A percentile compares a stretch with the other conserved stretches of the same genome.
Conservation (phyloP, 441 rosid genomes). For the Capsella rubella region DNA sequence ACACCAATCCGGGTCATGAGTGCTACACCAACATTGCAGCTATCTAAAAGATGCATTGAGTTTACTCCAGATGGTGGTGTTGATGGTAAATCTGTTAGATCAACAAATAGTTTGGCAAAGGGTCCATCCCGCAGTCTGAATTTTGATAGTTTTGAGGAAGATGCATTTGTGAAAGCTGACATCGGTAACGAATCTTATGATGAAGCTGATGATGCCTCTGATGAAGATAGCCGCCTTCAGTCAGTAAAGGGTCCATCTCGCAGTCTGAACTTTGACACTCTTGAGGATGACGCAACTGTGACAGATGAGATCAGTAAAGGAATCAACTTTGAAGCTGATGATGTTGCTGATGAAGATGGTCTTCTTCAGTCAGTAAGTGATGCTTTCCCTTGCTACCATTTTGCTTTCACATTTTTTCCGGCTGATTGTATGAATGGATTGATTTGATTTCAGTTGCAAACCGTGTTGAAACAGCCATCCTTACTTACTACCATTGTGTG, state of each 20-base stretch:
- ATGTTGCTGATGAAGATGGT: slow-evolving; percentile 43
- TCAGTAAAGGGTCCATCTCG: slow-evolving; percentile 54
- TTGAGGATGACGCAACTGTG: slow-evolving; percentile 42
- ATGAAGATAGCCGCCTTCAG: slow-evolving; percentile 2
- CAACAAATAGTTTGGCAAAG: slow-evolving; percentile 55
- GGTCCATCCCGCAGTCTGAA: slow-evolving; percentile 63
- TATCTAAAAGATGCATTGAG: slow-evolving; percentile 64
- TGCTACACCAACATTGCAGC: slow-evolving; percentile 58
- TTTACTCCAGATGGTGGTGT: slow-evolving; percentile 58
- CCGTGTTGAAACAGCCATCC: neutral
- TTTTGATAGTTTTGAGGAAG: slow-evolving; percentile 63
- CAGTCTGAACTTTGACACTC: slow-evolving; percentile 69
- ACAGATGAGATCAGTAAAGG: slow-evolving; percentile 11
- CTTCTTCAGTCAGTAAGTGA: slow-evolving; percentile 72
- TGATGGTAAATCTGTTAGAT: slow-evolving; percentile 33
- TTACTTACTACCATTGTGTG: slow-evolving; percentile 33
- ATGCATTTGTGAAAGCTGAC: slow-evolving; percentile 7
- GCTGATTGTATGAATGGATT: neutral
- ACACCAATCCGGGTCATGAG: slow-evolving; percentile 68
- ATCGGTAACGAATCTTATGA: slow-evolving; percentile 1
- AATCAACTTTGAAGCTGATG: slow-evolving; percentile 29
- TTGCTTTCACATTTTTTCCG: slow-evolving; percentile 6
- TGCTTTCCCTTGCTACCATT: slow-evolving; percentile 5
- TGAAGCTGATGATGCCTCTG: neutral
- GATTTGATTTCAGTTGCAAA: slow-evolving; percentile 1